Evolutionary conservation across 768 basidiomycete genomes (phyloP).

Genomic region (Dictyophora rubrovolvata): DNA sequence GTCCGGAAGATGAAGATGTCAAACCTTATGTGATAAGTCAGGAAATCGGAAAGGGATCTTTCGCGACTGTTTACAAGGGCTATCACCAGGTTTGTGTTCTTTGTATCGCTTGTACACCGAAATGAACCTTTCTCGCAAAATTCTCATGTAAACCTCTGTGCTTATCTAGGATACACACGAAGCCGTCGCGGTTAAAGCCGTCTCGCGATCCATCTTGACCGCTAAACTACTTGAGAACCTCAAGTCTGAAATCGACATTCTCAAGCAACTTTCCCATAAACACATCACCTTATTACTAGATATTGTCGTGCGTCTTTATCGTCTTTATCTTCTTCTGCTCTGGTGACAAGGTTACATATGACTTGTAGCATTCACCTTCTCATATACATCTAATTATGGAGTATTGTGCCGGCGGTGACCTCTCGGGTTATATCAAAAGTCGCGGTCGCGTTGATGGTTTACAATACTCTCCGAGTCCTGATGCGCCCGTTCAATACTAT

Average conservation of each 20-base stretch:
- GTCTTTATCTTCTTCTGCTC: neutral
- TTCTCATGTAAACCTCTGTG: neutral
- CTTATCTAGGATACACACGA: conserved; percentile 55
- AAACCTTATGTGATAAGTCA: conserved; percentile 67
- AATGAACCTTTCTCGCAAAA: neutral
- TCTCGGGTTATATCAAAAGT: conserved; percentile 95
- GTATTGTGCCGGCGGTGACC: conserved; percentile 91
- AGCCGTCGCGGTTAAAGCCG: conserved; percentile 89
- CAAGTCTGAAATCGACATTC: conserved; percentile 95
- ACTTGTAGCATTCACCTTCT: conserved; percentile 1
- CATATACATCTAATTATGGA: conserved; percentile 88
- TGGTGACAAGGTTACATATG: neutral
- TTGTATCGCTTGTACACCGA: neutral
- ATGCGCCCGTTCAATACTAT: conserved; percentile 70
- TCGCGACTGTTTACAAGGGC: conserved; percentile 92
- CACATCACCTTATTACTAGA: conserved; percentile 91
- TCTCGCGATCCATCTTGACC: conserved; percentile 77
- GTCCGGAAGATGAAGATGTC: conserved; percentile 55
- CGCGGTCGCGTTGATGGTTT: conserved; percentile 88
- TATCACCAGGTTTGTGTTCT: conserved; percentile 67
- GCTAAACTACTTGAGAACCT: conserved; percentile 93
- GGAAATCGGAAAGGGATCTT: conserved; percentile 84
- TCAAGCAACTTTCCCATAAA: conserved; percentile 85
- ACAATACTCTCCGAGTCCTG: conserved; percentile 65
- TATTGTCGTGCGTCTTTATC: conserved; percentile 57